Conservation (phyloP, 805 yeast species). For the Metschnikowia borealis region DNA sequence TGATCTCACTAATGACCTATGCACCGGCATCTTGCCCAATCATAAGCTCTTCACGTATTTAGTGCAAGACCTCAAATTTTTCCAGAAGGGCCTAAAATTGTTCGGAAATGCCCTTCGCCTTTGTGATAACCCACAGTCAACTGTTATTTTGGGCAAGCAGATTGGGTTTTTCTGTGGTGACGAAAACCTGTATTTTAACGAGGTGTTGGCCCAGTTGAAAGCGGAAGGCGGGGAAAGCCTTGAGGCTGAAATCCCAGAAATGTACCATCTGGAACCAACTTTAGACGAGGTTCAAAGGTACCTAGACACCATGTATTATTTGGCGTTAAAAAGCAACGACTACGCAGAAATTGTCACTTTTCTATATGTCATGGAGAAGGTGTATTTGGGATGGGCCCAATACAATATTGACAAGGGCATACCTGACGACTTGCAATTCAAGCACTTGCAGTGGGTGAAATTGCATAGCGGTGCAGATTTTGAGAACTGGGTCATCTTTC, state of each 20-base stretch:
- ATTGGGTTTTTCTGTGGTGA: constrained; percentile 47
- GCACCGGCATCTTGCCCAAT: constrained; percentile 44
- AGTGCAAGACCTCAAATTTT: constrained; percentile 47
- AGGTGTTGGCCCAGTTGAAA: constrained; percentile 23
- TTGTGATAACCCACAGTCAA: constrained; percentile 37
- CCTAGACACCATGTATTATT: constrained; percentile 28
- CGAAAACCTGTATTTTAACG: constrained; percentile 46
- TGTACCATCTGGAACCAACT: constrained; percentile 15
- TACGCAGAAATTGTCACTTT: constrained; percentile 44
- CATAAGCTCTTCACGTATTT: constrained; percentile 41
- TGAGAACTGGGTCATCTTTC: constrained; percentile 45
- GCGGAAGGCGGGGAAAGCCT: constrained; percentile 18
- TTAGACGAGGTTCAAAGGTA: constrained; percentile 38
- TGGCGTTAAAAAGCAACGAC: constrained; percentile 23
- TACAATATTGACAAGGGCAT: constrained; percentile 20
- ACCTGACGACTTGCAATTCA: constrained; percentile 32
- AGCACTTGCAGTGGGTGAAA: constrained; percentile 48
- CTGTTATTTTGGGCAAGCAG: constrained; percentile 44
- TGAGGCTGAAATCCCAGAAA: constrained; percentile 17
- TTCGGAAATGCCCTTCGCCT: constrained; percentile 42
- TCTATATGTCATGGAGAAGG: constrained; percentile 46
- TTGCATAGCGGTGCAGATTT: constrained; percentile 50
- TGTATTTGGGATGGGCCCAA: constrained; percentile 52
- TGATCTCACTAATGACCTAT: constrained; percentile 41
- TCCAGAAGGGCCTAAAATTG: constrained; percentile 39